phyloP scores from a whole-genome alignment of 148 eudicot genomes.

The Polygonum aviculare region DNA sequence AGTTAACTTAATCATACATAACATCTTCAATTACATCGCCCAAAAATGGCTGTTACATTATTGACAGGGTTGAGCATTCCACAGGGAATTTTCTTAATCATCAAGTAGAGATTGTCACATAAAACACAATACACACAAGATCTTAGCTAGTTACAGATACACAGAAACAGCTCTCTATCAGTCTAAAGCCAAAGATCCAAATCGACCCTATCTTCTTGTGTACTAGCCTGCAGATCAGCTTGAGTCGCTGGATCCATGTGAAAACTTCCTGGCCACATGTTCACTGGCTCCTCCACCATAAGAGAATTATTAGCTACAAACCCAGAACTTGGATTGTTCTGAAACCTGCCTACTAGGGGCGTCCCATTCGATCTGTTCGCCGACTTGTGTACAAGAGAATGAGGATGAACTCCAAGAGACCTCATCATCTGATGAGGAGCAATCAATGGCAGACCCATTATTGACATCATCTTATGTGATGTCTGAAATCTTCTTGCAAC shows the following conservation, averaged over 20 bases:
- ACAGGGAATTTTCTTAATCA: neutral
- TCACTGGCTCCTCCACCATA: conserved; percentile 20
- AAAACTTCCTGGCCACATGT: conserved; percentile 65
- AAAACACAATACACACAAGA: neutral
- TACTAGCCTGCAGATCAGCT: neutral
- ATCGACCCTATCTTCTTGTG: neutral
- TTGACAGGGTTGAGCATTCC: neutral
- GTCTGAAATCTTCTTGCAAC: conserved; percentile 52
- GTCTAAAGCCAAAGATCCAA: conserved; percentile 4
- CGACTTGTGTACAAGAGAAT: conserved; percentile 52
- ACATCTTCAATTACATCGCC: neutral
- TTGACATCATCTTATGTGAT: conserved; percentile 35
- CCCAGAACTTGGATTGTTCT: conserved; percentile 6
- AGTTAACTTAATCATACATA: neutral
- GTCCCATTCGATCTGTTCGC: conserved; percentile 23
- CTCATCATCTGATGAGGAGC: conserved; percentile 27
- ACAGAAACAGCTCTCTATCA: neutral
- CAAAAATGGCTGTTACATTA: neutral
- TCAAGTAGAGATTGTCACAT: neutral
- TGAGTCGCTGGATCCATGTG: conserved; percentile 15
- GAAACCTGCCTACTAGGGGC: conserved; percentile 21
- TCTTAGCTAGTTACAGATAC: neutral
- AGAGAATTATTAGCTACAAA: conserved; percentile 19
- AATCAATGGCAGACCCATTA: conserved; percentile 28
- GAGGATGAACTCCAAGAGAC: conserved; percentile 56